These are phyloP conservation scores for Mycena sanguinolenta DNA, from an alignment of 768 basidiomycete species.

Conservation along the genomic window DNA sequence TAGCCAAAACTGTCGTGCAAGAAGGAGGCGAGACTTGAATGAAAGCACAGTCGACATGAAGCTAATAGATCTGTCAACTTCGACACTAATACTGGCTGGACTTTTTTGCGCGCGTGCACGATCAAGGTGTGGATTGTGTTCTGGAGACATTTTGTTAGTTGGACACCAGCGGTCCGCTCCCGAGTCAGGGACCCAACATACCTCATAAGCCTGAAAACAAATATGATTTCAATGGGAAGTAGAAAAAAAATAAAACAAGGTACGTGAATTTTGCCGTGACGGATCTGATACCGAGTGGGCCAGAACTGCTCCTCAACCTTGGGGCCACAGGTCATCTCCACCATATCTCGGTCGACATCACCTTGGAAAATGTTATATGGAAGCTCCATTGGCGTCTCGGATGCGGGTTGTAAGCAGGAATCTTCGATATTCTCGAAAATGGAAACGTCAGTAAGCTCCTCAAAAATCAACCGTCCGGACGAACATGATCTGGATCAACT, in stretches of 20 bases:
- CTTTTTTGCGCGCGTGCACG: constrained; percentile 12
- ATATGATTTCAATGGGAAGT: neutral
- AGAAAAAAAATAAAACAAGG: neutral
- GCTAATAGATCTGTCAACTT: constrained; percentile 10
- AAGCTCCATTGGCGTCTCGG: constrained; percentile 4
- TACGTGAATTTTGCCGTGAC: constrained; percentile 18
- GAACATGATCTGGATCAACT: too few species aligned
- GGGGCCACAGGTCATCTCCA: constrained; percentile 26
- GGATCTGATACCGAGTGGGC: constrained; percentile 22
- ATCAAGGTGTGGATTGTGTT: constrained; percentile 14
- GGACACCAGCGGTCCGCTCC: too few species aligned
- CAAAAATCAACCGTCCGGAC: too few species aligned
- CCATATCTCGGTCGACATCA: neutral
- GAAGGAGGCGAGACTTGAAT: constrained; percentile 12
- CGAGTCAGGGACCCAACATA: neutral
- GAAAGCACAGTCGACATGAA: neutral
- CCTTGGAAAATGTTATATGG: neutral
- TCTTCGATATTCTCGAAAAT: too few species aligned
- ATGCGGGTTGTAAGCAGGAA: too few species aligned
- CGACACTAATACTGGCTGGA: neutral
- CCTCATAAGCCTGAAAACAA: constrained; percentile 13
- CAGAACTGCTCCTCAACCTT: constrained; percentile 24
- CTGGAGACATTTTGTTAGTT: neutral
- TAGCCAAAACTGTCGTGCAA: constrained; percentile 6
- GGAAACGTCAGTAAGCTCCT: too few species aligned